phyloP scores from a whole-genome alignment of 202 grass and related monocot species.

The Dendrocalamus latiflorus region DNA sequence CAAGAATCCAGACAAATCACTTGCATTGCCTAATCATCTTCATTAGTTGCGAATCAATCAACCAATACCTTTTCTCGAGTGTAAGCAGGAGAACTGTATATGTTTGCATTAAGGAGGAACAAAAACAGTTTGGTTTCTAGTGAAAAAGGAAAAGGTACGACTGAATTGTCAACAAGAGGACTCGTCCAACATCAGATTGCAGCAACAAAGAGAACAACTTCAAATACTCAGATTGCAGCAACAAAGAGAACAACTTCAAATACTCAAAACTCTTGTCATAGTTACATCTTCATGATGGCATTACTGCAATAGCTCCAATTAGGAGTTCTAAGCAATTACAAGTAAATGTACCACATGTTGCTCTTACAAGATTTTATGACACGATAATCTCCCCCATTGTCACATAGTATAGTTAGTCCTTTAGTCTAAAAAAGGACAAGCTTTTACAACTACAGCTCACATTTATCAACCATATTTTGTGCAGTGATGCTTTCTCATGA shows the following conservation, averaged over 20 bases:
- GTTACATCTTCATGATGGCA: not conserved
- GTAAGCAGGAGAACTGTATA: not conserved
- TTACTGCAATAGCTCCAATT: not conserved
- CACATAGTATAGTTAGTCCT: not conserved
- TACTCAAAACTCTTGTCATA: not conserved
- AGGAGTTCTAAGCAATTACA: conserved; percentile 4
- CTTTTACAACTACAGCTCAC: not conserved
- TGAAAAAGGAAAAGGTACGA: not conserved
- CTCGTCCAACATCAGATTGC: not conserved
- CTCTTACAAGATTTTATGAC: not conserved
- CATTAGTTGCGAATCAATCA: not conserved
- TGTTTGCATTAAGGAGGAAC: not conserved
- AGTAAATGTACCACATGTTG: not conserved
- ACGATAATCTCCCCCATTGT: not conserved
- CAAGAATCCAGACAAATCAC: not conserved
- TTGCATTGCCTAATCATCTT: not conserved
- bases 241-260: not conserved
- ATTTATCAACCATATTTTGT: conserved; percentile 1
- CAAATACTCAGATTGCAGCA: not conserved
- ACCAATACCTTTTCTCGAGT: not conserved
- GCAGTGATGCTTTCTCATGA: not conserved
- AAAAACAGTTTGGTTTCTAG: not conserved
- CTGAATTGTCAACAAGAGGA: not conserved
- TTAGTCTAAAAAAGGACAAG: not conserved
- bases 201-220: not conserved